Evolutionary conservation across 2,329 filamentous ascomycete species (phyloP).

Genomic region (Rhinocladiella mackenziei): DNA sequence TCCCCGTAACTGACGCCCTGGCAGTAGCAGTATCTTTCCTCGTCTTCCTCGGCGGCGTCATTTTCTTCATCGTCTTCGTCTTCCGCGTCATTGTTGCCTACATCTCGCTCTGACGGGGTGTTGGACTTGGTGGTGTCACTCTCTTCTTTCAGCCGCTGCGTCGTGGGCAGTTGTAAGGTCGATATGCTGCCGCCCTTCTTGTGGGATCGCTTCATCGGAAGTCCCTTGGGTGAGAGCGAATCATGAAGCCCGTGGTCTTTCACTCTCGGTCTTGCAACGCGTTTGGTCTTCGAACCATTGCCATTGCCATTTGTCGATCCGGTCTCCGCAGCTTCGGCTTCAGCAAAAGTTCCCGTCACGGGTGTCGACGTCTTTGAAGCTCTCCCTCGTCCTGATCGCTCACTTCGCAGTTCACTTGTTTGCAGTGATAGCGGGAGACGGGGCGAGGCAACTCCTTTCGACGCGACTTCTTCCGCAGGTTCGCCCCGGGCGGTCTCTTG

Average conservation of each 20-base stretch:
- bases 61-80: constrained; percentile 24
- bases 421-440: constrained; percentile 30
- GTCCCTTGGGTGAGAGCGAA: constrained; percentile 29
- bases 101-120: constrained; percentile 27
- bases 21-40: constrained; percentile 75
- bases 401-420: constrained; percentile 10
- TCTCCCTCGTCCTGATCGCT: constrained; percentile 32
- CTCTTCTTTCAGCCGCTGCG: constrained; percentile 15
- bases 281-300: constrained; percentile 20
- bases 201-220: constrained; percentile 35
- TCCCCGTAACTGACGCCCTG: constrained; percentile 76
- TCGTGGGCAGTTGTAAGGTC: constrained; percentile 12
- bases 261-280: constrained; percentile 25
- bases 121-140: constrained; percentile 10
- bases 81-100: constrained; percentile 28
- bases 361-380: constrained; percentile 43
- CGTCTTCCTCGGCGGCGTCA: constrained; percentile 57
- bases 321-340: constrained; percentile 29
- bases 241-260: constrained; percentile 30
- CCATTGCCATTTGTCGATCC: constrained; percentile 16
- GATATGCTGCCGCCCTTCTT: constrained; percentile 36
- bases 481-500: constrained; percentile 38
- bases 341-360: constrained; percentile 36
- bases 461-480: constrained; percentile 11
- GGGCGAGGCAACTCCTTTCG: constrained; percentile 29